Conservation (phyloP, 2,329 filamentous ascomycete genomes). For the Fusarium abutilonis region DNA sequence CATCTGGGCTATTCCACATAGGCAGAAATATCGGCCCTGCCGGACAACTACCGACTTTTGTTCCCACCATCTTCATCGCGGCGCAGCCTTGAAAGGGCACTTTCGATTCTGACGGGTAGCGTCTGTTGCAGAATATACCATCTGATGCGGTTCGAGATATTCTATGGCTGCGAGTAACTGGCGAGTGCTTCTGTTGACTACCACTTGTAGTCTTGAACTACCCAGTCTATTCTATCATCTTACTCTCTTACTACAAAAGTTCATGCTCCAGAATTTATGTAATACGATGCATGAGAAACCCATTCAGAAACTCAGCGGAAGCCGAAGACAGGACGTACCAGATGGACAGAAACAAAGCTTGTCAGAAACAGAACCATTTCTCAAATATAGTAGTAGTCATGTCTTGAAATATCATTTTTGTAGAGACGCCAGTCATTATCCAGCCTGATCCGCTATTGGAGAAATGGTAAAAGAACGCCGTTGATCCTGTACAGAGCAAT, state of each 20-base stretch:
- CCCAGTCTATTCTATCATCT: too few species aligned
- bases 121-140: not conserved
- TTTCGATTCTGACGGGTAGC: not conserved
- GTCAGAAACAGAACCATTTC: too few species aligned
- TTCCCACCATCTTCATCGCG: constrained; percentile 15
- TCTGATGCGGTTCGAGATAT: not conserved
- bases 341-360: not conserved
- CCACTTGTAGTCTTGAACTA: not conserved
- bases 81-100: constrained; percentile 1
- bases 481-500: constrained; percentile 31
- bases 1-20: not conserved
- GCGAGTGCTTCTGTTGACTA: not conserved
- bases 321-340: not conserved
- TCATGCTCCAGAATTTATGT: not conserved
- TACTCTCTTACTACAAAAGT: not conserved
- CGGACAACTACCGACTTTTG: constrained; percentile 21
- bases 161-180: not conserved
- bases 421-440: constrained; percentile 28
- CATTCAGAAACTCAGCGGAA: too few species aligned
- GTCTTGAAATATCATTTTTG: constrained; percentile 27
- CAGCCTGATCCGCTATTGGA: constrained; percentile 26
- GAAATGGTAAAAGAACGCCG: constrained; percentile 37
- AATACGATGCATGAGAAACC: not conserved
- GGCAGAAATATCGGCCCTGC: constrained; percentile 18
- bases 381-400: not conserved